Conservation (phyloP, 805 yeast species). For the Yarrowia deformans region DNA sequence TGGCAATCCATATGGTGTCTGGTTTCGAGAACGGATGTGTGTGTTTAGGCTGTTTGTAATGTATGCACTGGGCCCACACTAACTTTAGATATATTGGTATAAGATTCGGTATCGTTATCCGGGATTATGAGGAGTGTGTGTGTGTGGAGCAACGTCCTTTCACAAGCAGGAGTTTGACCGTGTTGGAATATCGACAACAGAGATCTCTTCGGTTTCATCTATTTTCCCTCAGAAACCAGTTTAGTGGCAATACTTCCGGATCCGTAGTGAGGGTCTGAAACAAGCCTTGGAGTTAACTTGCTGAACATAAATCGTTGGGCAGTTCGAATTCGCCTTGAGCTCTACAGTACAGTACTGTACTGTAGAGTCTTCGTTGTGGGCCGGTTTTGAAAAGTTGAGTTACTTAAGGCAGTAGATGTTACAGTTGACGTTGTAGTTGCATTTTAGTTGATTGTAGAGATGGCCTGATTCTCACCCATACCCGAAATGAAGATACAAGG, state of each 20-base stretch:
- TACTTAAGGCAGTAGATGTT: neutral
- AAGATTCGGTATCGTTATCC: constrained; percentile 35
- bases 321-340: neutral
- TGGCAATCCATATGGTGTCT: constrained; percentile 19
- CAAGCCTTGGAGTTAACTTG: neutral
- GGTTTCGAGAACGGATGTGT: no score
- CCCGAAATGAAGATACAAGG: no score
- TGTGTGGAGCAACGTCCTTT: no score
- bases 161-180: no score
- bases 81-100: constrained; percentile 18
- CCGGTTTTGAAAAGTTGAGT: neutral
- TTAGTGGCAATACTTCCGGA: neutral
- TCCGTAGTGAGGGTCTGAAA: neutral
- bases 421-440: neutral
- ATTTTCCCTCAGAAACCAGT: no score
- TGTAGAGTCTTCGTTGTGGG: neutral
- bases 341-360: no score
- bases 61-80: constrained; percentile 14
- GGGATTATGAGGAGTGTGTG: neutral
- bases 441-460: no score
- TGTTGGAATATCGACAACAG: no score
- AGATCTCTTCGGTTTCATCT: no score
- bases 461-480: no score
- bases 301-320: neutral
- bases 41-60: constrained; percentile 5